Base-by-base conservation (phyloP, 805 yeast species). In the Barnettozyma wickerhamii region DNA sequence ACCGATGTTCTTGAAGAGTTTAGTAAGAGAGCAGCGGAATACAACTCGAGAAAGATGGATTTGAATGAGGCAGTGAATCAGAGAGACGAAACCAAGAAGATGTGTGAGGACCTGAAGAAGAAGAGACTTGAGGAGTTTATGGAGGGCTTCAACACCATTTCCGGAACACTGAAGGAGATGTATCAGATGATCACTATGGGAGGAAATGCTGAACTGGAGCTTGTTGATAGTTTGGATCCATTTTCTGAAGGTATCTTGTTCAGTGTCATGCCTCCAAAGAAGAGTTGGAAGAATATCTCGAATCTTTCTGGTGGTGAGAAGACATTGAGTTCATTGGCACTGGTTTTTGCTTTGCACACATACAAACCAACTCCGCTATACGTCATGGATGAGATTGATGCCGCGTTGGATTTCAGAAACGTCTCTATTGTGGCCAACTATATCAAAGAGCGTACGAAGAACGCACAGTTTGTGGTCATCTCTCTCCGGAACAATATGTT, bases 371-470 rank as follows among this genome's bases (percentile, higher is more conserved):
- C 99, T 0, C 99, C 99, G 6, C 66, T 93, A 36, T 93, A 93
- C 59, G 98, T 93, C 28, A 93, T 93, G 99, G 99, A 93, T 67
- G 99, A 93, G 66, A 93, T 93, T 52, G 99, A 93, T 67, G 99
- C 99, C 1, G 99, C 99, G 2, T 73, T 93, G 49, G 99, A 93
- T 66, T 93, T 93, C 65, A 72, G 97, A 59, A 93, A 93, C 54
- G 99, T 93, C 26, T 88, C 96, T 10, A 93, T 93, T 64, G 96
- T 93, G 37, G 99, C 99, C 4, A 91, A 90, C 56, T 95, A 93
- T 59, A 93, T 93, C 60, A 90, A 89, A 57, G 96, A 90, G 55
- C 72, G 97, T 38, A 95, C 99, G 3, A 86, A 85, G 64, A 88
- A 91, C 62, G 99, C 97, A 1, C 99, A 93, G 60, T 93, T 93